Conservation (phyloP, 148 eudicot species). For the Chenopodium album region DNA sequence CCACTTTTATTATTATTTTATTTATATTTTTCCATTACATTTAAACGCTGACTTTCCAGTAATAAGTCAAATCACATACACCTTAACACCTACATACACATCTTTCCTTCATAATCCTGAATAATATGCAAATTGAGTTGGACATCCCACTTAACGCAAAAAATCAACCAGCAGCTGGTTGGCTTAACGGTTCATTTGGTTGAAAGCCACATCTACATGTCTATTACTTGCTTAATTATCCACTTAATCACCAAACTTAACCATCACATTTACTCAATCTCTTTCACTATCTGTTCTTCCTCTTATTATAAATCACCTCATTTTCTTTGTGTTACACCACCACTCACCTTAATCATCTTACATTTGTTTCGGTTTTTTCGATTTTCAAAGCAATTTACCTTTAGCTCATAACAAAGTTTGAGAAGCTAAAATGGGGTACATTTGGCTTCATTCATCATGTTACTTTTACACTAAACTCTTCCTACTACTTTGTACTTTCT, state of each 20-base stretch:
- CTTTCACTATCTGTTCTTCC: not conserved
- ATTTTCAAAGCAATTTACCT: no score
- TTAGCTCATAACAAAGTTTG: not conserved
- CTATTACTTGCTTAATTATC: conserved; percentile 11
- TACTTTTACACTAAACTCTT: conserved; percentile 4
- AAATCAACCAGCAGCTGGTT: not conserved
- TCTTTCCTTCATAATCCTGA: not conserved
- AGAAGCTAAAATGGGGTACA: conserved; percentile 11
- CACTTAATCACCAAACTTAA: conserved; percentile 17
- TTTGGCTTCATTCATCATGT: not conserved
- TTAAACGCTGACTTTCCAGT: no score
- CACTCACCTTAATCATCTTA: conserved; percentile 5
- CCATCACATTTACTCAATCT: conserved; percentile 3
- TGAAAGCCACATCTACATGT: conserved; percentile 9
- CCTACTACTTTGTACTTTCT: conserved; percentile 11
- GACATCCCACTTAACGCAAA: conserved; percentile 1
- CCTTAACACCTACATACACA: not conserved
- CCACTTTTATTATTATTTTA: no score
- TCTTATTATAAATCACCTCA: conserved; percentile 8
- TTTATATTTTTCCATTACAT: no score
- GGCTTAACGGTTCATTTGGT: conserved; percentile 11
- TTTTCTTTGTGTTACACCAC: conserved; percentile 15
- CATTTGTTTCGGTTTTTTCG: not conserved
- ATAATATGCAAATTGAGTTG: not conserved
- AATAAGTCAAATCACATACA: no score